Percentiles rank a stretch among this genome's conserved stretches.
Conservation (phyloP, 2,329 filamentous ascomycete species). For the Didymella segeticola region DNA sequence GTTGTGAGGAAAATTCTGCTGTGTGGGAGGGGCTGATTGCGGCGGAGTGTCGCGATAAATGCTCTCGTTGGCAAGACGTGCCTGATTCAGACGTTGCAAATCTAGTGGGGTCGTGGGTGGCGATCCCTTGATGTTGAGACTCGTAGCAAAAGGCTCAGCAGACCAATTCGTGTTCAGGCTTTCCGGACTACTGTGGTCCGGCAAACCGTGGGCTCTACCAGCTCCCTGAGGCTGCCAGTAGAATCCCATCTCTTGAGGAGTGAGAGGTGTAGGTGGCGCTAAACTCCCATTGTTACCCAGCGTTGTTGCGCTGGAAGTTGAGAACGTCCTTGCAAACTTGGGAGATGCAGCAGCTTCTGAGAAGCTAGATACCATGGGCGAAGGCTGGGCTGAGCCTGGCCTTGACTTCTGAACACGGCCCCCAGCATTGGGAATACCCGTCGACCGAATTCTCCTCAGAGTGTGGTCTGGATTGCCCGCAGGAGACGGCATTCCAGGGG, state of each 20-base stretch:
- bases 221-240: constrained; percentile 51
- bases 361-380: constrained; percentile 55
- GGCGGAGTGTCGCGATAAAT: constrained; percentile 57
- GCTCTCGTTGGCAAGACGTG: constrained; percentile 39
- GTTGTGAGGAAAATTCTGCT: constrained; percentile 53
- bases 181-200: constrained; percentile 50
- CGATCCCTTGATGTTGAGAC: constrained; percentile 47
- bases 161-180: constrained; percentile 46
- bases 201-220: constrained; percentile 39
- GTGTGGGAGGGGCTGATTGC: constrained; percentile 58
- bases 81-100: constrained; percentile 37
- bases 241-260: constrained; percentile 50
- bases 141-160: constrained; percentile 44
- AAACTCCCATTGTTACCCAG: constrained; percentile 49
- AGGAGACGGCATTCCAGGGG: constrained; percentile 49
- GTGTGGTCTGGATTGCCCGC: constrained; percentile 48
- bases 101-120: constrained; percentile 56
- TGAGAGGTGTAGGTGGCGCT: constrained; percentile 57
- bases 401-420: constrained; percentile 57
- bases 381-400: constrained; percentile 56
- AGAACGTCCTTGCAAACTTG: constrained; percentile 51
- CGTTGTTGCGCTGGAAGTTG: constrained; percentile 45
- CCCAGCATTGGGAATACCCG: constrained; percentile 51
- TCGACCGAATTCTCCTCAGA: constrained; percentile 57
- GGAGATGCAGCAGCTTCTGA: constrained; percentile 57